Evolutionary conservation across 768 basidiomycete species (phyloP).

Genomic region (Kwoniella shandongensis): DNA sequence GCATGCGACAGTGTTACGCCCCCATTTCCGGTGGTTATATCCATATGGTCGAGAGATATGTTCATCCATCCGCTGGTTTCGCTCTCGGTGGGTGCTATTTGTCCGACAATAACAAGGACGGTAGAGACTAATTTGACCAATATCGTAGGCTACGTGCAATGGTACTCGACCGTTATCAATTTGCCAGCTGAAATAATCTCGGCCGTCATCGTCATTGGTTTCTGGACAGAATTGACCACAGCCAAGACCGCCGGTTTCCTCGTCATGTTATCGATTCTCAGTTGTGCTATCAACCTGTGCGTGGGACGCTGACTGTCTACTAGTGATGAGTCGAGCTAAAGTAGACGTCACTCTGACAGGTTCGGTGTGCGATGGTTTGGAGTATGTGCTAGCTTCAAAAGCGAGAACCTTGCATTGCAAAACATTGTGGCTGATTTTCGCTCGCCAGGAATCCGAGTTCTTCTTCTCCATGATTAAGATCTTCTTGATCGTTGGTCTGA

Average conservation of each 20-base stretch:
- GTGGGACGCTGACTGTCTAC: too few species aligned
- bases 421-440: too few species aligned
- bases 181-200: not conserved
- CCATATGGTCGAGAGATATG: not conserved
- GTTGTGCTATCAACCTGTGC: not conserved
- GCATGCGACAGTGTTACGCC: constrained; percentile 55
- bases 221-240: not conserved
- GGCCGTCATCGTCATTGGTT: not conserved
- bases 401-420: too few species aligned
- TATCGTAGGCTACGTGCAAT: not conserved
- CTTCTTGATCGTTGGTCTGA: constrained; percentile 1
- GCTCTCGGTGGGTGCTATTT: not conserved
- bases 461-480: constrained; percentile 1
- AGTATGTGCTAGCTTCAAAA: too few species aligned
- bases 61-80: constrained; percentile 1
- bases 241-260: constrained; percentile 1
- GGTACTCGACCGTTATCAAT: constrained; percentile 1
- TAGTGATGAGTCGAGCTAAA: too few species aligned
- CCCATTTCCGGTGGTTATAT: constrained; percentile 72
- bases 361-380: not conserved
- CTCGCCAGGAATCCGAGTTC: constrained; percentile 4
- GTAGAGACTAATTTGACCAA: not conserved
- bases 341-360: too few species aligned
- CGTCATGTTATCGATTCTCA: not conserved
- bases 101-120: too few species aligned